Evolutionary conservation across 2,329 filamentous ascomycete species (phyloP), one percentile per base, ranked within the genome.

Genomic region (Hymenoscyphus fructigenus): DNA sequence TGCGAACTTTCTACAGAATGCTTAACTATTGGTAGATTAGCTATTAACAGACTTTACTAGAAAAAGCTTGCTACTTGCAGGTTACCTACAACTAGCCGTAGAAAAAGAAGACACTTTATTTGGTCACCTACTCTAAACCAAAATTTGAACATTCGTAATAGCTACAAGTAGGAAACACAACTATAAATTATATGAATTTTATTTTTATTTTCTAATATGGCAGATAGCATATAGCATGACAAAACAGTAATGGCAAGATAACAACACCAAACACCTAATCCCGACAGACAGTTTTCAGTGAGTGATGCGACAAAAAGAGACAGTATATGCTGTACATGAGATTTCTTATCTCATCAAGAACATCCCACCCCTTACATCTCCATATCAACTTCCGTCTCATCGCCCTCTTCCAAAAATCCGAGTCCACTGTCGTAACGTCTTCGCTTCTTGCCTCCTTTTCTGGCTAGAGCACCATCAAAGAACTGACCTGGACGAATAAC

Each of bases 381-480:
- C 5, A 56, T 56, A 44, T 60, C 61, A 36, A 36, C 20, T 23
- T 61, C 70, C n/a, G 61, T 69, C n/a, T 71, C 70, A 44, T 82
- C 81, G 41, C 85, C 83, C 70, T 86, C 84, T 32, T 84, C 83
- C 72, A 86, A 68, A 28, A 87, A 76, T 0, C 83, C 84, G 59
- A 87, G 70, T 0, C 84, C 85, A 62, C 83, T 85, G 72, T 87
- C 85, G 67, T 82, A 80, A 64, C 80, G 78, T 65, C 83, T 79
- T 65, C 78, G 77, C 76, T 80, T 78, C 44, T 59, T 74, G 57
- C 75, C 75, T 2, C 71, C 73, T 57, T 69, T 68, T 20, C 71
- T 69, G 28, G 69, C 68, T 32, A 68, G 28, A 4, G 47, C 57
- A 3, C 56, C 67, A 69, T 72, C 69, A 62, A 70, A 61, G 28